Evolutionary conservation across 108 stramenopile species (phyloP), one percentile per base, ranked within the genome.

Genomic region (Cyclotella distinguenda): DNA sequence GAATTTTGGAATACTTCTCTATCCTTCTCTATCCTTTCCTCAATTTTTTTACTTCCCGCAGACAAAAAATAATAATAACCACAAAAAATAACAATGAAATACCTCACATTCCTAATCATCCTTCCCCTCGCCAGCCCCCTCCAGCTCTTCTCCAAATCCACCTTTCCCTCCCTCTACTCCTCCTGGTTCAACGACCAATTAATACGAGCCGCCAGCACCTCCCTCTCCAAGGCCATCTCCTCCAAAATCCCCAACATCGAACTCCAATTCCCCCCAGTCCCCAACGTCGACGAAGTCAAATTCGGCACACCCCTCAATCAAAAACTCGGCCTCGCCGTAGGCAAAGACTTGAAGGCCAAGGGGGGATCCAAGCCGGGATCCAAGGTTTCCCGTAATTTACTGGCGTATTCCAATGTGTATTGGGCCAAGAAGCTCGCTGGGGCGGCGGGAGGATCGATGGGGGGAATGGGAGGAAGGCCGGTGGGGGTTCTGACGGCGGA

Each of bases 321-420:
- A 70, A 82, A 81, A 55, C 90, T 93, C 63, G 87, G 92, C 45
- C 68, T 30, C 26, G 36, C 85, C 19, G 89, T 94, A 30, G 90
- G 87, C 2, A 66, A 58, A 33, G 92, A 95, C 70, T 66, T 95
- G n/a, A 71, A 74, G 33, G 79, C 89, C 23, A 65, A 80, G 60
- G 90, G 87, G 2, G 94, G 91, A 16, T 95, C 92, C 79, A 82
- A 80, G 33, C 95, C 95, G 2, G 95, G 95, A n/a, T 83, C 83
- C 8, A 83, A 90, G 8, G 66, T 95, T 13, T 80, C 83, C 19
- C 66, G 92, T 13, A 83, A 95, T 39, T 74, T 93, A 47, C 73
- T 95, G 51, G 89, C 82, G 18, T 95, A 84, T 65, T 77, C 85
- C 64, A 95, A 95, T 53, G 63, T 95, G 15, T 95, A 89, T 62